phyloP scores from a whole-genome alignment of 805 yeast genomes.

The Candida tallmaniae region DNA sequence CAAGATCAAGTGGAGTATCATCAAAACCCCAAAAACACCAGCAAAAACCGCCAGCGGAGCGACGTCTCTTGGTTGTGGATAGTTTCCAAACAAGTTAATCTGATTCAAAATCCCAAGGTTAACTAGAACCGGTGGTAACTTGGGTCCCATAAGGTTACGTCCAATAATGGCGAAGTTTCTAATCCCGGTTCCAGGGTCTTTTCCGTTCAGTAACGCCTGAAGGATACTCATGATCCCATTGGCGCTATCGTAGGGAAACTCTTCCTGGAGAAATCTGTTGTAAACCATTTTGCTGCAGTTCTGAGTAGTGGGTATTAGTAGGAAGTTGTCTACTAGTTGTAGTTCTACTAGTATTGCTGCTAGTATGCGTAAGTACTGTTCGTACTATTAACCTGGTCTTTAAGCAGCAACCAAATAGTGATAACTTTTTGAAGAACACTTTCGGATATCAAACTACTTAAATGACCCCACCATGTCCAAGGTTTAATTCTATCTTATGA shows the following conservation, averaged over 20 bases:
- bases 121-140: slow-evolving; percentile 37
- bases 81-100: slow-evolving; percentile 57
- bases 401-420: too few species aligned
- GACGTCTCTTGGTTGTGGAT: slow-evolving; percentile 48
- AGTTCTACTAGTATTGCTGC: too few species aligned
- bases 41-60: slow-evolving; percentile 58
- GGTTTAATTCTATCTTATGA: too few species aligned
- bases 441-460: too few species aligned
- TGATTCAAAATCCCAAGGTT: slow-evolving; percentile 35
- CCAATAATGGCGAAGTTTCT: slow-evolving; percentile 22
- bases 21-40: slow-evolving; percentile 46
- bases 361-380: too few species aligned
- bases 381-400: too few species aligned
- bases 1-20: slow-evolving; percentile 42
- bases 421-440: too few species aligned
- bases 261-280: background rate
- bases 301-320: too few species aligned
- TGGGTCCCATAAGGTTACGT: slow-evolving; percentile 21
- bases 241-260: background rate
- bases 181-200: slow-evolving; percentile 26
- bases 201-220: slow-evolving; percentile 19
- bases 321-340: too few species aligned
- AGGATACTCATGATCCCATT: slow-evolving; percentile 16
- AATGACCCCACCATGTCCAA: too few species aligned
- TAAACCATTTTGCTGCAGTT: too few species aligned